These are phyloP conservation scores for Pyricularia pennisetigena DNA, from an alignment of 2,329 filamentous ascomycete genomes.

Conservation along the genomic window DNA sequence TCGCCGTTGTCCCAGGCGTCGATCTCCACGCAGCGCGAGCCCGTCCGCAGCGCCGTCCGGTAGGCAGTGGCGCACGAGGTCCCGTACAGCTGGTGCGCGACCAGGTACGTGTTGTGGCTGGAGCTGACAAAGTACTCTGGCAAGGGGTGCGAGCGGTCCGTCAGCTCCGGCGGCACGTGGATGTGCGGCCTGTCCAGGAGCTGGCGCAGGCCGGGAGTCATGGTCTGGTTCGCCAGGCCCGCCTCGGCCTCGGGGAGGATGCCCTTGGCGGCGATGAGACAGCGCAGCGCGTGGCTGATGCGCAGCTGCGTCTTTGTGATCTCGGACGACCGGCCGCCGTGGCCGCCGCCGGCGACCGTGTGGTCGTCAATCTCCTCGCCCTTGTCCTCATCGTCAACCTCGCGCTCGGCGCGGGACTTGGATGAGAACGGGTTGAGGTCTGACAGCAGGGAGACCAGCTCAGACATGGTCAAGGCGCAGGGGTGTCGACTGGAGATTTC, in stretches of 20 bases:
- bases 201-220: slow-evolving; percentile 33
- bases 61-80: slow-evolving; percentile 53
- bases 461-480: background rate
- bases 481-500: background rate
- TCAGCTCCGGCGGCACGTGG: slow-evolving; percentile 40
- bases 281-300: slow-evolving; percentile 48
- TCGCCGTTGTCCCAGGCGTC: slow-evolving; percentile 59
- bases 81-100: slow-evolving; percentile 61
- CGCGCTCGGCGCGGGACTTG: background rate
- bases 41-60: slow-evolving; percentile 49
- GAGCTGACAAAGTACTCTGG: slow-evolving; percentile 65
- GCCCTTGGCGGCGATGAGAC: slow-evolving; percentile 42
- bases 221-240: slow-evolving; percentile 22
- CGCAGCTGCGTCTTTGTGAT: slow-evolving; percentile 42
- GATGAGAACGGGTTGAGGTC: slow-evolving; percentile 3
- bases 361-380: slow-evolving; percentile 40
- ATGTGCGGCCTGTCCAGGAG: slow-evolving; percentile 49
- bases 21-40: slow-evolving; percentile 63
- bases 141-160: slow-evolving; percentile 48
- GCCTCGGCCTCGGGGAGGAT: slow-evolving; percentile 39
- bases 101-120: slow-evolving; percentile 64
- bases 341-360: slow-evolving; percentile 46
- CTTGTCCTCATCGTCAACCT: slow-evolving; percentile 32
- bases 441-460: background rate
- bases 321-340: slow-evolving; percentile 34